These are phyloP conservation scores for Przewalskia tangutica DNA, from an alignment of 257 asterid species.

Conservation along the genomic window DNA sequence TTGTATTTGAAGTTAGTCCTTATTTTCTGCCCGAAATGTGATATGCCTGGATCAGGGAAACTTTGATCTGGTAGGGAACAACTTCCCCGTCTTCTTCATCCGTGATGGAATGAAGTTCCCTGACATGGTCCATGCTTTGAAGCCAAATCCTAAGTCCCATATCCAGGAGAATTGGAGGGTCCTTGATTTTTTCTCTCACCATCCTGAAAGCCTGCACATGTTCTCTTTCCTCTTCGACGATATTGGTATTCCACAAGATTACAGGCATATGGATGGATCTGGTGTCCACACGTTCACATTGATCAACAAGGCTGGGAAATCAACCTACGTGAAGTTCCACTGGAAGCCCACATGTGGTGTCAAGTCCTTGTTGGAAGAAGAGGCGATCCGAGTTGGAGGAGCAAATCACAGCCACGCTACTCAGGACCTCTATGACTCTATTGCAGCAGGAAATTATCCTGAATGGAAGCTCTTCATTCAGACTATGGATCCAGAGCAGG, in stretches of 20 bases:
- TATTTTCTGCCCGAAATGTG: not conserved
- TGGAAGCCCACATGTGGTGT: constrained; percentile 34
- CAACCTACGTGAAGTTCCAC: constrained; percentile 27
- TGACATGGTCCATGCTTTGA: constrained; percentile 30
- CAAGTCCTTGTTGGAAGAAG: constrained; percentile 25
- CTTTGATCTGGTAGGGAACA: constrained; percentile 32
- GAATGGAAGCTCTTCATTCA: constrained; percentile 36
- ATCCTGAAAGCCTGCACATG: constrained; percentile 32
- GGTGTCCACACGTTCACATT: constrained; percentile 30
- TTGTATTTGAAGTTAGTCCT: not conserved
- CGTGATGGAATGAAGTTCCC: constrained; percentile 36
- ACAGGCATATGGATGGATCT: constrained; percentile 29
- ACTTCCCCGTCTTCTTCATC: constrained; percentile 31
- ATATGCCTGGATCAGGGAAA: constrained; percentile 18
- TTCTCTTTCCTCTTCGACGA: constrained; percentile 32
- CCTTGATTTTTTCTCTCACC: constrained; percentile 30
- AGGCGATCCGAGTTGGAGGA: constrained; percentile 22
- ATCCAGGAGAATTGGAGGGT: constrained; percentile 30
- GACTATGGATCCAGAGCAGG: constrained; percentile 21
- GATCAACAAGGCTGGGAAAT: constrained; percentile 26
- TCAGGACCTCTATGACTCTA: constrained; percentile 29
- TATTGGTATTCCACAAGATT: constrained; percentile 32
- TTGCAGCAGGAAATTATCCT: constrained; percentile 31
- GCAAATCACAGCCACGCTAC: constrained; percentile 35
- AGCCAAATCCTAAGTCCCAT: constrained; percentile 33